Evolutionary conservation across 257 asterid genomes (phyloP).

Genomic region (Przewalskia tangutica): DNA sequence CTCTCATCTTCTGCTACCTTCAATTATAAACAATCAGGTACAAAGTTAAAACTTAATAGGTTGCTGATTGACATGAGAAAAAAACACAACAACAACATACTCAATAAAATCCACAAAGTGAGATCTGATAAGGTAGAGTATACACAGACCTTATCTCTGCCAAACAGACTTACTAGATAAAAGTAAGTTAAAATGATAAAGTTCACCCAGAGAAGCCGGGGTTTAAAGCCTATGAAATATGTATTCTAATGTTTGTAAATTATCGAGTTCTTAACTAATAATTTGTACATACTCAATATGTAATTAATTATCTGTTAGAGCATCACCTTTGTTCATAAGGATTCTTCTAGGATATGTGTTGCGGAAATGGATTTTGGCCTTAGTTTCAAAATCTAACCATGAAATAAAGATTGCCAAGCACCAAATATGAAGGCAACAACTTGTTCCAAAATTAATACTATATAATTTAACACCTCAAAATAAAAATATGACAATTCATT

Average conservation of each 20-base stretch:
- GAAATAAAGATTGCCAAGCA: background rate
- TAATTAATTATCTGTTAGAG: background rate
- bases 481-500: background rate
- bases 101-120: too few species aligned
- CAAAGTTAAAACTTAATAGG: background rate
- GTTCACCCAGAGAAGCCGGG: too few species aligned
- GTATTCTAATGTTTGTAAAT: too few species aligned
- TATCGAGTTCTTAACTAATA: too few species aligned
- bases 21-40: background rate
- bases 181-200: background rate
- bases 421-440: background rate
- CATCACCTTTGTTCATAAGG: background rate
- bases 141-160: background rate
- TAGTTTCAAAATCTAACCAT: background rate
- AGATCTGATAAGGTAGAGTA: too few species aligned
- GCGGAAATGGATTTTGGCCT: background rate
- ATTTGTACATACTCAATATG: too few species aligned
- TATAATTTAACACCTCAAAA: background rate
- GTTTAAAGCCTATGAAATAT: too few species aligned
- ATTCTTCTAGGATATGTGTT: background rate
- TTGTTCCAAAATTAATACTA: background rate
- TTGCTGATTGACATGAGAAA: background rate
- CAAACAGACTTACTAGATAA: too few species aligned
- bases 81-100: background rate
- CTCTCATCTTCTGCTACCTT: slow-evolving; percentile 31